A percentile compares a stretch with the other conserved stretches of the same genome.
phyloP scores from a whole-genome alignment of 768 basidiomycete species.

The Crassisporium funariophilum region DNA sequence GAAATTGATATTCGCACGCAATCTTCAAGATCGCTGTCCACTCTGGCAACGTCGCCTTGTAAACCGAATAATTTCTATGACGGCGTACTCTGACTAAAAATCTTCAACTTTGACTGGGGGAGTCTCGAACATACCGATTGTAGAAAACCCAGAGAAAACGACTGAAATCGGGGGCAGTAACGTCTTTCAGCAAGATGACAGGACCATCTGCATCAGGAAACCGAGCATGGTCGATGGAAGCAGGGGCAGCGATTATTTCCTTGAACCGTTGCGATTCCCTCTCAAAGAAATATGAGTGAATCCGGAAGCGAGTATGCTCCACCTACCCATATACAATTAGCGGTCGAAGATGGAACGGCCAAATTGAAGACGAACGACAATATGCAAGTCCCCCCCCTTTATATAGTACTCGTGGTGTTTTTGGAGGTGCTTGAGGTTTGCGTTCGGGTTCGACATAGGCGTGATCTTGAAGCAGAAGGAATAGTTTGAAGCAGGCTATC shows the following conservation, averaged over 20 bases:
- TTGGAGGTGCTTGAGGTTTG: neutral
- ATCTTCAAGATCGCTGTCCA: slow-evolving; percentile 65
- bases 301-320: slow-evolving; percentile 47
- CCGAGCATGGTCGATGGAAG: slow-evolving; percentile 25
- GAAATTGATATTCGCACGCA: slow-evolving; percentile 55
- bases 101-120: no score
- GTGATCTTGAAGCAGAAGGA: neutral
- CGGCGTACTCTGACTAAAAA: neutral
- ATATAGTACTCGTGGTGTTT: slow-evolving; percentile 46
- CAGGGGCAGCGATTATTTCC: slow-evolving; percentile 28
- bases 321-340: slow-evolving; percentile 31
- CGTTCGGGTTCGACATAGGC: neutral
- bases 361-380: slow-evolving; percentile 38
- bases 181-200: slow-evolving; percentile 43
- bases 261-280: slow-evolving; percentile 52
- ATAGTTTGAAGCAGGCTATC: neutral
- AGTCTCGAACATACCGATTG: slow-evolving; percentile 47
- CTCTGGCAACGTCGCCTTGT: slow-evolving; percentile 46
- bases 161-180: slow-evolving; percentile 50
- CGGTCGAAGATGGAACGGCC: neutral
- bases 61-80: slow-evolving; percentile 55
- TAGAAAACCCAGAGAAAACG: slow-evolving; percentile 67
- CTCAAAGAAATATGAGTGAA: slow-evolving; percentile 57
- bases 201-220: slow-evolving; percentile 35
- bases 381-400: slow-evolving; percentile 47